phyloP scores from a whole-genome alignment of 2,329 filamentous ascomycete species.

The Calonectria multiphialidica region DNA sequence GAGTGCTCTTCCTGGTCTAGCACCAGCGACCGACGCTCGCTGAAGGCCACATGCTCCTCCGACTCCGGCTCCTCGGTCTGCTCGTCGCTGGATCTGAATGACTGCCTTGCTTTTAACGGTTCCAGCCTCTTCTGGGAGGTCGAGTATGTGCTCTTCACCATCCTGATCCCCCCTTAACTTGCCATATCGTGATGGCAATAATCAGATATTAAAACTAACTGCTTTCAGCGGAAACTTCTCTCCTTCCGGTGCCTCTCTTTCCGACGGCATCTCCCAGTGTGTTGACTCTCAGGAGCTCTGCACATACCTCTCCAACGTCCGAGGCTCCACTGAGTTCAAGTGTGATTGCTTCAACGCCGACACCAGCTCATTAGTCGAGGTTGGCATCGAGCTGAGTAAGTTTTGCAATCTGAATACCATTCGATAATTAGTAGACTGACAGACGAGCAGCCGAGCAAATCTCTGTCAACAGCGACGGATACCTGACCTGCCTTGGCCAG shows the following conservation, averaged over 20 bases:
- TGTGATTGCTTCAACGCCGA: conserved; percentile 14
- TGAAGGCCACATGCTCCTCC: conserved; percentile 3
- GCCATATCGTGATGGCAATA: no score
- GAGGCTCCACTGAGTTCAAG: background rate
- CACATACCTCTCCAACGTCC: conserved; percentile 8
- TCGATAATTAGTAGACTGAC: background rate
- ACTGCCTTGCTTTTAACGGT: conserved; percentile 14
- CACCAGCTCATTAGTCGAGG: background rate
- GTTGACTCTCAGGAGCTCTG: conserved; percentile 15
- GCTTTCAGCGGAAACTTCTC: conserved; percentile 9
- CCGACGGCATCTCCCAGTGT: conserved; percentile 10
- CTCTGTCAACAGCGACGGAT: conserved; percentile 9
- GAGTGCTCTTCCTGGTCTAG: conserved; percentile 11
- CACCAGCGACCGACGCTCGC: background rate
- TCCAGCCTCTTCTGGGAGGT: background rate
- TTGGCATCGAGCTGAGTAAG: conserved; percentile 10
- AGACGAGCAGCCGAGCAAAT: background rate
- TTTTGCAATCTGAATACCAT: no score
- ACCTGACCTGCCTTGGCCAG: conserved; percentile 11
- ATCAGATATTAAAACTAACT: background rate
- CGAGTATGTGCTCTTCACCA: background rate
- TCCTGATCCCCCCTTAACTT: no score
- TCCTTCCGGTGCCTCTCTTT: background rate
- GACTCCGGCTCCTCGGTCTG: background rate
- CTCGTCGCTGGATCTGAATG: conserved; percentile 10